Conservation (phyloP, 129 eudicot species). For the Apium graveolens region DNA sequence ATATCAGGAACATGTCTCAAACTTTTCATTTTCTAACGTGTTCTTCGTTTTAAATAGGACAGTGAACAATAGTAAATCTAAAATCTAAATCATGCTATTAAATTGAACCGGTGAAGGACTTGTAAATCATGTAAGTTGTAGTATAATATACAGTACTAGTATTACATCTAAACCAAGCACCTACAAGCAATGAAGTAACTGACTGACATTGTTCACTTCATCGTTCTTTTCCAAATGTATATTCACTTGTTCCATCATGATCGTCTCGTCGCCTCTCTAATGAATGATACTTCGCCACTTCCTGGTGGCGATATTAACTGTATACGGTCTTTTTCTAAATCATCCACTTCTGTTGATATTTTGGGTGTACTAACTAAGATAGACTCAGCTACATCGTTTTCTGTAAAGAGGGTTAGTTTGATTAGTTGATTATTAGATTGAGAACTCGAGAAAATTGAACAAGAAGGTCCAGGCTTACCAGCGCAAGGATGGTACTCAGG, state of each 20-base stretch:
- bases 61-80: too few species aligned
- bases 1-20: too few species aligned
- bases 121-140: not conserved
- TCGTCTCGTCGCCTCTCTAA: constrained; percentile 47
- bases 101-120: not conserved
- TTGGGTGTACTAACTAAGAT: constrained; percentile 24
- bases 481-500: constrained; percentile 59
- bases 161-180: not conserved
- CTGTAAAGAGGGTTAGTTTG: constrained; percentile 15
- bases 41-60: too few species aligned
- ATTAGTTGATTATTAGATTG: not conserved
- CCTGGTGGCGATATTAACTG: constrained; percentile 37
- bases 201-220: not conserved
- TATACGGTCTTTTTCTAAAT: constrained; percentile 38
- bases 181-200: not conserved
- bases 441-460: not conserved
- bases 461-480: constrained; percentile 23
- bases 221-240: not conserved
- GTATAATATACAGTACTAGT: too few species aligned
- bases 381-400: constrained; percentile 44
- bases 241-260: not conserved
- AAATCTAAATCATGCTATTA: too few species aligned
- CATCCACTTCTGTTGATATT: constrained; percentile 42
- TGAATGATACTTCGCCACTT: constrained; percentile 39
- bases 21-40: too few species aligned